A percentile compares a stretch with the other conserved stretches of the same genome.
These are phyloP conservation scores for Saccharomyces paradoxus DNA, from an alignment of 805 yeast genomes.

Conservation along the genomic window DNA sequence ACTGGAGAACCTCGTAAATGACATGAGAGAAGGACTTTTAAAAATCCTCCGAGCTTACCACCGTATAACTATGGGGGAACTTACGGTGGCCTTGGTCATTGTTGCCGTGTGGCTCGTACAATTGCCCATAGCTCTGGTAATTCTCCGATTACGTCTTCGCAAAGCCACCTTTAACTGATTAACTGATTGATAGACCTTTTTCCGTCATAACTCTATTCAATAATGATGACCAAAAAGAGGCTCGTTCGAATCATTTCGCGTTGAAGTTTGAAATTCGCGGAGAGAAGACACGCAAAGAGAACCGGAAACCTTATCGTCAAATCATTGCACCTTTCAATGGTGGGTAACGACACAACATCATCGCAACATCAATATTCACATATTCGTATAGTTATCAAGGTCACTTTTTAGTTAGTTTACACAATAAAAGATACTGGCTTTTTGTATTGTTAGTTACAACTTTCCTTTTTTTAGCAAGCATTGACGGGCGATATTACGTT, in stretches of 20 bases:
- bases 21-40: slow-evolving; percentile 21
- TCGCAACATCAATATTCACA: neutral
- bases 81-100: slow-evolving; percentile 39
- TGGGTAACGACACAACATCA: neutral
- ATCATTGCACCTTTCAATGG: neutral
- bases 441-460: neutral
- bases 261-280: neutral
- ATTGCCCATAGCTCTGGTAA: slow-evolving; percentile 32
- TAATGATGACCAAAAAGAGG: neutral
- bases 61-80: slow-evolving; percentile 36
- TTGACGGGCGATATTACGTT: neutral
- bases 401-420: neutral
- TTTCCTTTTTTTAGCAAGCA: neutral
- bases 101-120: slow-evolving; percentile 44
- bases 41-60: slow-evolving; percentile 25
- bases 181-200: neutral
- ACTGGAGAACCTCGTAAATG: slow-evolving; percentile 15
- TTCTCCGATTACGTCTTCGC: slow-evolving; percentile 1
- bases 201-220: neutral
- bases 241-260: neutral
- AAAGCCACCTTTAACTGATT: neutral
- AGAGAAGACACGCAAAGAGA: neutral
- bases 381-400: neutral
- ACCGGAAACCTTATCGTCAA: neutral
- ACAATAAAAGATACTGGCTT: neutral